Conservation (phyloP, 176 grass and related monocot genomes). For the Triticum turgidum region DNA sequence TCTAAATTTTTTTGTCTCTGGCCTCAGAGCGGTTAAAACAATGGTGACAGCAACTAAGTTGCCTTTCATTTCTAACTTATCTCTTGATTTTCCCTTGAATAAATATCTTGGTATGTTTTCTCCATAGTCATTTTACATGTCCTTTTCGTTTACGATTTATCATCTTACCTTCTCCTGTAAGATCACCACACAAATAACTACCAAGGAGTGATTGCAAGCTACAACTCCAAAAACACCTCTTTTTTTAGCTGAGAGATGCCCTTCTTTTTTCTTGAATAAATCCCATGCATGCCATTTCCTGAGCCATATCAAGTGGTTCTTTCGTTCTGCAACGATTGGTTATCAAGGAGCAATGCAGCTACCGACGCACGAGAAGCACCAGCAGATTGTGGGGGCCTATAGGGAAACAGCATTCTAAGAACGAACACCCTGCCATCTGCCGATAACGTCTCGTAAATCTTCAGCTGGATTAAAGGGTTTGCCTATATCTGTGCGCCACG, state of each 20-base stretch:
- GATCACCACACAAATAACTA: not conserved
- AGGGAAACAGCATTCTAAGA: not conserved
- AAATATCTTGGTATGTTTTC: not conserved
- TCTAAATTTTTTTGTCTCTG: not conserved
- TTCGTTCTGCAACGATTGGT: not conserved
- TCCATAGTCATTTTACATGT: not conserved
- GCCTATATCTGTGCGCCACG: not conserved
- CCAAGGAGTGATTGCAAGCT: not conserved
- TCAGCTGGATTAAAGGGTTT: not conserved
- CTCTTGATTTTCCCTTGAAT: not conserved
- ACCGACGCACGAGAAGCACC: not conserved
- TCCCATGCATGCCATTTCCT: not conserved
- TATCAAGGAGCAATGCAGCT: not conserved
- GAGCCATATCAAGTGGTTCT: not conserved
- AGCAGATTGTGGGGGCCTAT: not conserved
- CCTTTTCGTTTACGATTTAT: not conserved
- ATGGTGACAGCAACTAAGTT: not conserved
- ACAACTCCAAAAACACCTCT: not conserved
- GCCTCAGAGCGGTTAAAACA: not conserved
- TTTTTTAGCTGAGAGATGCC: not conserved
- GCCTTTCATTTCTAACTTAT: not conserved
- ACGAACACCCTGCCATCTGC: conserved; percentile 1
- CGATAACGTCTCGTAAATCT: not conserved
- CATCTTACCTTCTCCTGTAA: not conserved
- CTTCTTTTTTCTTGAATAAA: not conserved